These are phyloP conservation scores for Ceratobasidium sp. DNA, from an alignment of 1,284 basidiomycete genomes.

Conservation along the genomic window DNA sequence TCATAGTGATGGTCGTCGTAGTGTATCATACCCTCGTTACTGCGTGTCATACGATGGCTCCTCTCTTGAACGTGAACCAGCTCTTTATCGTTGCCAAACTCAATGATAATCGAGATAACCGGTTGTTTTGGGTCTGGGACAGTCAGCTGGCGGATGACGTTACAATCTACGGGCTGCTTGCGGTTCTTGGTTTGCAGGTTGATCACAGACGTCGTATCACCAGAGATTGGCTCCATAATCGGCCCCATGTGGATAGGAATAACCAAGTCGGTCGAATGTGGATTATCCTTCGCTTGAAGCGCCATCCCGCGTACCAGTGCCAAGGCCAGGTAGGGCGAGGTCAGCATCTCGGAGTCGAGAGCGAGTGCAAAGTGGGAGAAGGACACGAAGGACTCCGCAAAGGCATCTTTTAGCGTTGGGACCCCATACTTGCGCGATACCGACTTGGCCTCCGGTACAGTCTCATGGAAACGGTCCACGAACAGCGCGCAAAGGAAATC, in stretches of 20 bases:
- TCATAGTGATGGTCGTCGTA: neutral
- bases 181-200: constrained; percentile 1
- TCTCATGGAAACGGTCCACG: too few species aligned
- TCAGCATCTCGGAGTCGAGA: neutral
- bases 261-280: neutral
- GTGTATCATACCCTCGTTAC: too few species aligned
- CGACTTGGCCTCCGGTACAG: neutral
- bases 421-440: neutral
- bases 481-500: too few species aligned
- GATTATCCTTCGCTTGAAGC: neutral
- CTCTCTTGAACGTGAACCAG: too few species aligned
- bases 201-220: neutral
- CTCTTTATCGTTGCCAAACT: too few species aligned
- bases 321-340: too few species aligned
- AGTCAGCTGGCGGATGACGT: neutral
- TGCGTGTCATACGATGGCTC: too few species aligned
- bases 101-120: neutral
- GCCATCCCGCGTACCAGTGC: neutral
- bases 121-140: neutral
- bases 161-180: neutral
- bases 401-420: neutral
- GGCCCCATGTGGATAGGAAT: constrained; percentile 2
- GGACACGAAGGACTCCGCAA: neutral
- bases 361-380: constrained; percentile 9
- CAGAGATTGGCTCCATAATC: neutral